Percentiles rank a stretch among this genome's conserved stretches.
These are phyloP conservation scores for Cymodocea nodosa DNA, from an alignment of 116 monocot species.

Conservation along the genomic window DNA sequence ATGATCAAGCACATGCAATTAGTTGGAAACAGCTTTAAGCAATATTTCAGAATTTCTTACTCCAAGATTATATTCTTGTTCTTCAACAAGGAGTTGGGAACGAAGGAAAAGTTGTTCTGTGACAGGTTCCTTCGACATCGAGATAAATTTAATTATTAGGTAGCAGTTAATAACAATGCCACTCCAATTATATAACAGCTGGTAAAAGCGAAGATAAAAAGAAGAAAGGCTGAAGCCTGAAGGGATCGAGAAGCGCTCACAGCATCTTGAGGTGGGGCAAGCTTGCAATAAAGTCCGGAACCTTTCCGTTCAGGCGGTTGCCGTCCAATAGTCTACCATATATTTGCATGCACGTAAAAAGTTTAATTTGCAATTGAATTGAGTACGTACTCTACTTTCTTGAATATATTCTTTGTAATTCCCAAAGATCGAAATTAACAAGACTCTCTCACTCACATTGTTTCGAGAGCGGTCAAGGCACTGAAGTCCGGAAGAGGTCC, in stretches of 20 bases:
- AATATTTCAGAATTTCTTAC: conserved; percentile 9
- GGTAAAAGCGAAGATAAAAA: no score
- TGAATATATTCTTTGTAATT: no score
- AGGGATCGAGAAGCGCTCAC: conserved; percentile 9
- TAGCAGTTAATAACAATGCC: no score
- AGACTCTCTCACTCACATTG: conserved; percentile 2
- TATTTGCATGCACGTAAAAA: no score
- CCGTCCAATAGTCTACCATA: conserved; percentile 9
- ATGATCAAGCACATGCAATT: no score
- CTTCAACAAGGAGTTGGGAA: conserved; percentile 10
- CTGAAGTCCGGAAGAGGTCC: conserved; percentile 5
- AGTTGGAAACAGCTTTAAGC: no score
- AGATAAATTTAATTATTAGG: no score
- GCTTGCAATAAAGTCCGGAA: conserved; percentile 8
- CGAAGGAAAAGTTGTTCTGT: conserved; percentile 7
- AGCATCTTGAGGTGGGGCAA: conserved; percentile 4
- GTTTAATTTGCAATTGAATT: no score
- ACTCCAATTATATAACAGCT: no score
- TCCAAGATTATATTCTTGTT: conserved; percentile 4
- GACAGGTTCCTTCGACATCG: conserved; percentile 17
- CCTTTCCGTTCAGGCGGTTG: conserved; percentile 10
- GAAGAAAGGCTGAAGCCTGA: no score
- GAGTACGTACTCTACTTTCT: no score
- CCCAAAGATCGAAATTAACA: no score
- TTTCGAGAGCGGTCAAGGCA: conserved; percentile 2